Evolutionary conservation across 768 basidiomycete genomes (phyloP), one percentile per base, ranked within the genome.

Genomic region (Jaapia argillacea): DNA sequence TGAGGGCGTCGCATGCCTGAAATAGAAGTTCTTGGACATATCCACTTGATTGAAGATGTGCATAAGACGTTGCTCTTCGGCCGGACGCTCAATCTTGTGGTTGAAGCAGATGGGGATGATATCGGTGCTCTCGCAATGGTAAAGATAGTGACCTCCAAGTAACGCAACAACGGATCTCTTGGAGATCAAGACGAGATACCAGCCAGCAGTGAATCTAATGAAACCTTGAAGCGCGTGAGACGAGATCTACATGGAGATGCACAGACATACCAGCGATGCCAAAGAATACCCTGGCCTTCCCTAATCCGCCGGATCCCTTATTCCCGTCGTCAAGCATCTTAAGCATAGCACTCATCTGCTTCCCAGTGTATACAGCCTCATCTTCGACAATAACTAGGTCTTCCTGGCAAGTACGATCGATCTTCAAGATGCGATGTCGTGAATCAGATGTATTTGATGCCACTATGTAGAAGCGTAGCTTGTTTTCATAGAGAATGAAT

Each of bases 1-100:
- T 18, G 4, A 28, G 26, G 5, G 16, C 18, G 36, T 1, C 5
- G 45, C 58, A 26, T 50, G 89, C 89, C 88, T 92, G 64, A 97
- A 97, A 65, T 97, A 99, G 59, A 98, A 98, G 66, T 98, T 97
- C 66, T 97, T 97, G n/a, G 85, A 83, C 74, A 98, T 79, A 56
- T 99, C 94, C 1, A 97, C 92, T 60, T 93, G 89, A 58, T 91
- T 92, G 69, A 98, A 99, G 6, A 87, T 77, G 47, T 79, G 83
- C 67, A 93, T 78, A 25, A 92, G 70, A 6, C 89, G 79, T 54
- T 86, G 85, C 56, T 98, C 93, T 54, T 96, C 91, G 0, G 85
- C 71, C 0, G 84, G 83, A 51, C 85, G 85, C 36, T 96, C 94
- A 16, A 90, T 62, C 64, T 84, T 91, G 64, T 84, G 88, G 47